A percentile compares a stretch with the other conserved stretches of the same genome.
phyloP scores from a whole-genome alignment of 768 basidiomycete genomes.

The Dioszegia aurantiaca region DNA sequence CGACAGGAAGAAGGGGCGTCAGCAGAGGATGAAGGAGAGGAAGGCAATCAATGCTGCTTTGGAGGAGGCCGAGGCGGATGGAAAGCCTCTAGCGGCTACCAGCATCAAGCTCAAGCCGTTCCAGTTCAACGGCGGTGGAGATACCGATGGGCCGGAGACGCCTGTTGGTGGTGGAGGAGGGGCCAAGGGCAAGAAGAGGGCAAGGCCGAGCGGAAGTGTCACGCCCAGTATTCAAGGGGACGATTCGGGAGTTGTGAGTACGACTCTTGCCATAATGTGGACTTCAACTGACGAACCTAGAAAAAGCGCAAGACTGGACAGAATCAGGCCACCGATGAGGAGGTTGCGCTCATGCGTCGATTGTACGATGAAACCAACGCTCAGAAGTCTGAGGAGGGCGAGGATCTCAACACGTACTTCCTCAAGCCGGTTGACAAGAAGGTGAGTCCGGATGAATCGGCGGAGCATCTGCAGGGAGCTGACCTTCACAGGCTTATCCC shows the following conservation, averaged over 20 bases:
- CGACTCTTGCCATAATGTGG: background rate
- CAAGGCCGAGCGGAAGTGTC: slow-evolving; percentile 30
- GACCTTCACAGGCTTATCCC: slow-evolving; percentile 67
- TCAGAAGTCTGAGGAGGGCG: slow-evolving; percentile 36
- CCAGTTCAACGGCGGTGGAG: slow-evolving; percentile 3
- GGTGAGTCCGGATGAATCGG: slow-evolving; percentile 50
- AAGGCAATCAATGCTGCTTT: slow-evolving; percentile 33
- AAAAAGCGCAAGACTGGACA: slow-evolving; percentile 45
- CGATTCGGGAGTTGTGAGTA: slow-evolving; percentile 29
- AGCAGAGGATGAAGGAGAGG: slow-evolving; percentile 30
- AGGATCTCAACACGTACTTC: slow-evolving; percentile 48
- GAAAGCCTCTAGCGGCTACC: slow-evolving; percentile 60
- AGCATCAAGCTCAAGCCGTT: slow-evolving; percentile 65
- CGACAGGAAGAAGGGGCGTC: slow-evolving; percentile 30
- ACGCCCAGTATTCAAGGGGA: slow-evolving; percentile 40
- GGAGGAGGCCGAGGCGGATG: slow-evolving; percentile 39
- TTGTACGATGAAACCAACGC: slow-evolving; percentile 43
- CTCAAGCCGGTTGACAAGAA: slow-evolving; percentile 47
- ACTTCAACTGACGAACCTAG: slow-evolving; percentile 28
- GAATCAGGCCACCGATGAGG: slow-evolving; percentile 15
- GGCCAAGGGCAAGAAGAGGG: slow-evolving; percentile 34
- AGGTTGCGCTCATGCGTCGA: slow-evolving; percentile 33
- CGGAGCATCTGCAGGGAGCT: slow-evolving; percentile 2
- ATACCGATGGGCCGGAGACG: slow-evolving; percentile 1
- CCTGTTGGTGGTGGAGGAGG: background rate